Percentiles rank a stretch among this genome's conserved stretches.
Conservation (phyloP, 108 stramenopile genomes). For the Cyclotella baltica region DNA sequence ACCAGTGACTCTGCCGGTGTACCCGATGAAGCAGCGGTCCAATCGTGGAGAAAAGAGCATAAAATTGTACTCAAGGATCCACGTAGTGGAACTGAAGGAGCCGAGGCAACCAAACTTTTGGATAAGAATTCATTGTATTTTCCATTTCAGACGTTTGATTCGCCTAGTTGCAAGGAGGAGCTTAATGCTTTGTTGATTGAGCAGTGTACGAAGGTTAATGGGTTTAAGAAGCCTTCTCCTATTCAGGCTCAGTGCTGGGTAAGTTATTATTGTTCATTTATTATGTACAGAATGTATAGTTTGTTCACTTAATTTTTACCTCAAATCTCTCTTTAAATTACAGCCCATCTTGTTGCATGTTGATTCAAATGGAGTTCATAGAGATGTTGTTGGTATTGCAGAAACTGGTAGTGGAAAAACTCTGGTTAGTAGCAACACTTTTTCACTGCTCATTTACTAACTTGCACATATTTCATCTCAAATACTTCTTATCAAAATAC, state of each 20-base stretch:
- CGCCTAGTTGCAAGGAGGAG: slow-evolving; percentile 58
- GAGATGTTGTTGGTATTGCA: slow-evolving; percentile 93
- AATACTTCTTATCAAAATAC: not conserved
- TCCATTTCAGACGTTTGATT: slow-evolving; percentile 74
- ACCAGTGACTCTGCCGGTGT: slow-evolving; percentile 29
- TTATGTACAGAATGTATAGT: not conserved
- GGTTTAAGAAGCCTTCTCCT: slow-evolving; percentile 90
- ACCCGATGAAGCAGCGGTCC: slow-evolving; percentile 43
- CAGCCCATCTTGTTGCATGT: slow-evolving; percentile 47
- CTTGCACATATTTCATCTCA: not conserved
- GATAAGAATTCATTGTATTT: slow-evolving; percentile 53
- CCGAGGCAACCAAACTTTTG: slow-evolving; percentile 48
- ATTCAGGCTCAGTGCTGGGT: slow-evolving; percentile 98
- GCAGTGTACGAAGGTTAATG: slow-evolving; percentile 83
- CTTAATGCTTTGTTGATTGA: slow-evolving; percentile 57
- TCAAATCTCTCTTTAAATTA: not conserved
- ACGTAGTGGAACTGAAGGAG: slow-evolving; percentile 66
- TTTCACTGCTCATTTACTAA: too few species aligned
- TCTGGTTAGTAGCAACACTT: slow-evolving; percentile 9
- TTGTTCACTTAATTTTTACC: not conserved
- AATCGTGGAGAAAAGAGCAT: slow-evolving; percentile 77
- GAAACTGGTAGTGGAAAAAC: slow-evolving; percentile 93
- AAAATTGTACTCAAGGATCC: slow-evolving; percentile 86
- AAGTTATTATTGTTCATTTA: slow-evolving; percentile 5
- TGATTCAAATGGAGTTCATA: slow-evolving; percentile 47